Conservation (phyloP, 179 eudicot genomes). For the Spergularia azorica region DNA sequence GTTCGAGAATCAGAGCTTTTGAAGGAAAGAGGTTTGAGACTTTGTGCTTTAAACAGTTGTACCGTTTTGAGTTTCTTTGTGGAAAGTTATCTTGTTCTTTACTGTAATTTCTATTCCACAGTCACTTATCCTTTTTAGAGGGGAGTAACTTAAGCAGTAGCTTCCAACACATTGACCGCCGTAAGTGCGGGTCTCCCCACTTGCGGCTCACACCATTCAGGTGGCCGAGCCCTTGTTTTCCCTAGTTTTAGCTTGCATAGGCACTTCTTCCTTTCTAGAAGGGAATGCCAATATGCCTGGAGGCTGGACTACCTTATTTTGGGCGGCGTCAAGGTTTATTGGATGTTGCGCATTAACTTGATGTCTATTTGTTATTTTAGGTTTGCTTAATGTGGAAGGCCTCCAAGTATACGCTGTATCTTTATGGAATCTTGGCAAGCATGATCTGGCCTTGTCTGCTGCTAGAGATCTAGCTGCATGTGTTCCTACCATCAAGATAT, state of each 20-base stretch:
- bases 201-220: too few relatives aligned
- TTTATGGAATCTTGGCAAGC: constrained; percentile 76
- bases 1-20: constrained; percentile 64
- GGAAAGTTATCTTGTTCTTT: constrained; percentile 9
- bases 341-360: neutral
- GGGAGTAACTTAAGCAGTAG: too few relatives aligned
- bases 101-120: too few relatives aligned
- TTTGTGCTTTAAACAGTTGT: constrained; percentile 9
- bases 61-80: neutral
- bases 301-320: neutral
- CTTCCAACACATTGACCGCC: too few relatives aligned
- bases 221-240: too few relatives aligned
- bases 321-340: neutral
- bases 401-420: constrained; percentile 81
- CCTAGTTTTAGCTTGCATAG: too few relatives aligned
- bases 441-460: constrained; percentile 61
- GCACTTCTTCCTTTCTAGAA: too few relatives aligned
- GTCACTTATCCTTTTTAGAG: too few relatives aligned
- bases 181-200: too few relatives aligned
- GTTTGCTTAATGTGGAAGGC: constrained; percentile 71
- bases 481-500: constrained; percentile 46
- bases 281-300: neutral
- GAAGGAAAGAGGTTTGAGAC: constrained; percentile 62
- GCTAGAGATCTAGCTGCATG: constrained; percentile 55
- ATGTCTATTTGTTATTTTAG: constrained; percentile 39